Percentiles rank a stretch among this genome's conserved stretches.
Conservation (phyloP, 106 monocot genomes). For the Dendrobium catenatum region DNA sequence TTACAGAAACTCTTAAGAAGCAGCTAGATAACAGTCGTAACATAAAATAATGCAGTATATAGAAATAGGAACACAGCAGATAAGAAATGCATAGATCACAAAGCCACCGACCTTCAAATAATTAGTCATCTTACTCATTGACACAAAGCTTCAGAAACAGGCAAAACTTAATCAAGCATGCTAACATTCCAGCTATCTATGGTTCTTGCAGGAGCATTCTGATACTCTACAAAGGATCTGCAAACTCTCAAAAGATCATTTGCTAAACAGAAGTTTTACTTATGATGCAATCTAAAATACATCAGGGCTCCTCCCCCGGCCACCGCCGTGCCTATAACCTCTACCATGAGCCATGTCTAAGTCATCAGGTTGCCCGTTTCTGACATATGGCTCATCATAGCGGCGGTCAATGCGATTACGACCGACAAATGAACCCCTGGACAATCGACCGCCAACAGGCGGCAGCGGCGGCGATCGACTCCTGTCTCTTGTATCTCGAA, state of each 20-base stretch:
- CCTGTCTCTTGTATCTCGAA: conserved; percentile 32
- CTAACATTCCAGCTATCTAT: too few species aligned
- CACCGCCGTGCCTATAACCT: conserved; percentile 19
- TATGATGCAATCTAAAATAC: background rate
- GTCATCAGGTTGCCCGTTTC: conserved; percentile 12
- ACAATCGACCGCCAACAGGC: conserved; percentile 19
- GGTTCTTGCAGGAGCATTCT: too few species aligned
- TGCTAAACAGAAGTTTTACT: background rate
- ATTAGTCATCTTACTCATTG: background rate
- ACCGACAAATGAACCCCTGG: conserved; percentile 17
- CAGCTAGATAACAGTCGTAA: too few species aligned
- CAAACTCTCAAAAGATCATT: background rate
- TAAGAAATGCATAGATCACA: too few species aligned
- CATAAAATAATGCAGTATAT: too few species aligned
- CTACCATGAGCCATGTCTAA: conserved; percentile 17
- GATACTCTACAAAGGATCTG: background rate
- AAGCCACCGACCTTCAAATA: background rate
- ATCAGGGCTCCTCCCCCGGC: background rate
- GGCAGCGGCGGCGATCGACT: conserved; percentile 28
- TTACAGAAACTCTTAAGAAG: too few species aligned
- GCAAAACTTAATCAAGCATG: too few species aligned
- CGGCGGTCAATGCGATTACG: conserved; percentile 31
- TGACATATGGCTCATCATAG: conserved; percentile 15
- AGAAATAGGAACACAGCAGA: too few species aligned
- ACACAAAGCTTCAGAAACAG: too few species aligned